Evolutionary conservation across 495 filamentous ascomycete species (phyloP), one percentile per base, ranked within the genome.

Genomic region (Alectoria sarmentosa): DNA sequence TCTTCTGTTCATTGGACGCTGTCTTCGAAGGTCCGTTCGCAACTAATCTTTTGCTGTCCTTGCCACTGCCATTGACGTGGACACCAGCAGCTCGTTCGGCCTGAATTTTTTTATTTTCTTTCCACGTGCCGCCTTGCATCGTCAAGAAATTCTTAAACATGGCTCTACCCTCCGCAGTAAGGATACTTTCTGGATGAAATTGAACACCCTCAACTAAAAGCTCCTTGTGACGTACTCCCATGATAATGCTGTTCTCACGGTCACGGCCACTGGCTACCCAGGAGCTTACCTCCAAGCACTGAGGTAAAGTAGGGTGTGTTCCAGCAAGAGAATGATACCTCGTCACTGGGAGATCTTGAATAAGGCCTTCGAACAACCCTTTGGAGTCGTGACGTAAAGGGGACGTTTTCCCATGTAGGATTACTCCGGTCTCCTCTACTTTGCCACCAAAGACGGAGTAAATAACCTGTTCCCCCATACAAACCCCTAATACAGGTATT

Each of bases 391-490:
- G 94, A 54, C 83, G 82, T 68, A 99, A 79, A 23, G 86, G 86
- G 21, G 91, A 96, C 34, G 94, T 99, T 78, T 99, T 99, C 65
- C 94, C 94, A 70, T 99, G 94, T 61, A 98, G 76, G 62, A 98
- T 97, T 77, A 98, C 94, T 42, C 95, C 95, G 13, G 95, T 96
- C 54, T 90, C 91, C 73, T 88, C 88, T 41, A 99, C 94, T 42
- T 88, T 84, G 63, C 94, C 94, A 60, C 94, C 94, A 73, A 94
- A 96, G 14, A 88, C 85, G 59, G 90, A 87, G 68, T 92, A 92
- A 37, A 99, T 96, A 74, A 92, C 98, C 81, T 99, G 94, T 60
- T 96, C 88, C 69, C 94, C 94, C 92, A 99, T 97, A 73, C 94
- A 99, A 23, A 99, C 94, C 28, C 94, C 94, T 41, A 99, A 84